A percentile compares a stretch with the other conserved stretches of the same genome.
Conservation (phyloP, 352 stramenopile species). For the Pythium biforme region DNA sequence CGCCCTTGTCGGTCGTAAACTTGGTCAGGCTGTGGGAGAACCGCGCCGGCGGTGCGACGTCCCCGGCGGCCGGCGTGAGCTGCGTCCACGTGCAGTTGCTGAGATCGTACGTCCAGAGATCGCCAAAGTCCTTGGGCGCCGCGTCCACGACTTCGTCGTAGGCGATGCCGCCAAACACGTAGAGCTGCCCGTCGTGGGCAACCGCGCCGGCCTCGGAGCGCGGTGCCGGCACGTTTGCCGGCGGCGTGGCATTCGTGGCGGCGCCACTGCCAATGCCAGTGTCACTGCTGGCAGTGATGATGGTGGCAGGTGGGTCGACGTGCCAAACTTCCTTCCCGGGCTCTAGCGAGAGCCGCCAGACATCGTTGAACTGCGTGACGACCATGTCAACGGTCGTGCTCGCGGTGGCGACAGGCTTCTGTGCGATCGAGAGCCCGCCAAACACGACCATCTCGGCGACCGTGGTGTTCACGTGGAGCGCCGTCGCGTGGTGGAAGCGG, state of each 20-base stretch:
- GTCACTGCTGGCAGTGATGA: not conserved
- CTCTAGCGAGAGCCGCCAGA: slow-evolving; percentile 33
- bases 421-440: slow-evolving; percentile 23
- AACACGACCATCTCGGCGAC: slow-evolving; percentile 29
- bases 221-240: slow-evolving; percentile 22
- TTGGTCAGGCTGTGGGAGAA: slow-evolving; percentile 63
- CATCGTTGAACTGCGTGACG: slow-evolving; percentile 31
- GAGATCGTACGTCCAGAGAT: slow-evolving; percentile 69
- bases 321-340: slow-evolving; percentile 31
- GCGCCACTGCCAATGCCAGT: not conserved
- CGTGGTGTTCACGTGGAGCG: slow-evolving; percentile 22
- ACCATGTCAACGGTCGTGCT: slow-evolving; percentile 7
- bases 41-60: slow-evolving; percentile 33
- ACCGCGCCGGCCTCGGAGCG: slow-evolving; percentile 55
- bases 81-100: slow-evolving; percentile 38
- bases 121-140: slow-evolving; percentile 45
- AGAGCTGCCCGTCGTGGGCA: slow-evolving; percentile 45
- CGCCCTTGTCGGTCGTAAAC: slow-evolving; percentile 30
- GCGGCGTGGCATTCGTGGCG: not conserved
- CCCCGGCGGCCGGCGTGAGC: slow-evolving; percentile 26
- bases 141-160: slow-evolving; percentile 48
- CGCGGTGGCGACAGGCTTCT: not conserved
- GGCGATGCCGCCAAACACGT: slow-evolving; percentile 69
- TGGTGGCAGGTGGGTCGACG: not conserved
- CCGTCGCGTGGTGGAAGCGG: slow-evolving; percentile 28